Evolutionary conservation across 306 rosid species (phyloP), one percentile per base, ranked within the genome.

Genomic region (Senna siamea): DNA sequence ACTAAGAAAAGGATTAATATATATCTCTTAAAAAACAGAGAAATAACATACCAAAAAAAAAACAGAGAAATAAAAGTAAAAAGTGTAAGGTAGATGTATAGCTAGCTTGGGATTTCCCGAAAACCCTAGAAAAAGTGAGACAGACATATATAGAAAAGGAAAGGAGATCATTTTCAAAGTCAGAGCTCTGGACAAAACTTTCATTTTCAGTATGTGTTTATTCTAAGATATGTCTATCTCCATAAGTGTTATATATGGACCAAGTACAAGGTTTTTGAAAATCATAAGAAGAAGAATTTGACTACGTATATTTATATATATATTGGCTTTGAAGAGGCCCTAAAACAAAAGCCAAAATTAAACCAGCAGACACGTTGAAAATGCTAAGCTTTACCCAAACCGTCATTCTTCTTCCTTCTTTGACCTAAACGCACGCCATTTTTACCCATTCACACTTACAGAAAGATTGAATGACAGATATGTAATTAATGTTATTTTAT

Each of bases 391-490:
- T 34, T 56, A 30, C 76, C 60, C 66, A 47, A 73, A 37, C 4
- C 12, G 20, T 35, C 62, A 4, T 77, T 82, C 63, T 55, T 75
- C 55, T 34, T 34, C 46, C 28, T 61, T 34, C 47, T 81, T 69
- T 79, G 85, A 84, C 87, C 80, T 7, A 71, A 80, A 69, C 2
- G 70, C 83, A 56, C 59, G 74, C 28, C 75, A 53, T 73, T 82
- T 73, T 18, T 20, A 59, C 59, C 61, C 58, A 34, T 78, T 80
- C 83, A 37, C 77, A 64, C 62, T 35, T 35, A 4, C 7, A 35
- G 15, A 61, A 9, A 9, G 22, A 35, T 2, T 32, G 23, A 2
- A 4, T 8, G 67, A 32, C 28, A 5, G 17, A 46, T 46, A 46
- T 46, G 11, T 44, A 32, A 32, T 32, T 32, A 32, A 32, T 5